Evolutionary conservation across 2,329 filamentous ascomycete species (phyloP).

Genomic region (Colletotrichum godetiae): DNA sequence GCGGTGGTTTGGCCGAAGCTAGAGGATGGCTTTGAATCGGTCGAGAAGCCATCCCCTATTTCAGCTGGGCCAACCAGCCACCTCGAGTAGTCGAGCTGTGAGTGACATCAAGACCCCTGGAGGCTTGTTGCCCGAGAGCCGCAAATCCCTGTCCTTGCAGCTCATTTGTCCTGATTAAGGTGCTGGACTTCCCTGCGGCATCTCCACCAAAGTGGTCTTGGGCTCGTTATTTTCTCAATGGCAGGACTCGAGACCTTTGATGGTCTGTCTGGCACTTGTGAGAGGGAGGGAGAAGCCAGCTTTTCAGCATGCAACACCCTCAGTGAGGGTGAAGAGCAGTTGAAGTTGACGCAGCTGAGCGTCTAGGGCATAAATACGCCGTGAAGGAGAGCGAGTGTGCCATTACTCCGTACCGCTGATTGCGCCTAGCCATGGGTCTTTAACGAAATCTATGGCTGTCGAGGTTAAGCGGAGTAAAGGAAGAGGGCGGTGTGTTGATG

Average conservation of each 20-base stretch:
- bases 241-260: background rate
- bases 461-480: slow-evolving; percentile 1
- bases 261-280: background rate
- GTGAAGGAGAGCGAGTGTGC: background rate
- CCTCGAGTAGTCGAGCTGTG: slow-evolving; percentile 18
- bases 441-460: background rate
- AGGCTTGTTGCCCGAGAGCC: slow-evolving; percentile 27
- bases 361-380: background rate
- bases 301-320: background rate
- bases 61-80: slow-evolving; percentile 23
- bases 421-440: background rate
- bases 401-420: background rate
- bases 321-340: background rate
- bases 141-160: slow-evolving; percentile 16
- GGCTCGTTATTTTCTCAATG: slow-evolving; percentile 26
- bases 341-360: background rate
- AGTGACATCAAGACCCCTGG: slow-evolving; percentile 28
- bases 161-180: slow-evolving; percentile 35
- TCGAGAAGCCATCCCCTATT: slow-evolving; percentile 20
- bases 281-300: background rate
- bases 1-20: slow-evolving; percentile 22
- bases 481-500: slow-evolving; percentile 21
- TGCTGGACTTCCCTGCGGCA: slow-evolving; percentile 22
- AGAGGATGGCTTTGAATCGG: slow-evolving; percentile 3
- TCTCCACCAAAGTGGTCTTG: slow-evolving; percentile 24